A percentile compares a stretch with the other conserved stretches of the same genome.
Conservation (phyloP, 495 filamentous ascomycete species). For the Cetradonia linearis region DNA sequence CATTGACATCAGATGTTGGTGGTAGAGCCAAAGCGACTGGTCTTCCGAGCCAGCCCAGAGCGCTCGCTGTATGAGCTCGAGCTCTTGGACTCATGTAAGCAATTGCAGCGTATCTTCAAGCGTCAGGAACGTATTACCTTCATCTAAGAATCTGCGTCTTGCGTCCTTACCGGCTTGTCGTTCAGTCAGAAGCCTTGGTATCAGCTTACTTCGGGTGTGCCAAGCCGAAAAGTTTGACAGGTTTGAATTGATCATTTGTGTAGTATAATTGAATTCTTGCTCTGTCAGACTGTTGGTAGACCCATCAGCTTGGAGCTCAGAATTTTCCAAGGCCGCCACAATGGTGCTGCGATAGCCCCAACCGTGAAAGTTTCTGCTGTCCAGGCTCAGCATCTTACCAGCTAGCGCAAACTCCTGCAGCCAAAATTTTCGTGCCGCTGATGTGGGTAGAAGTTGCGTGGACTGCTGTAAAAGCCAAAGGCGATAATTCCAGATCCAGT, state of each 20-base stretch:
- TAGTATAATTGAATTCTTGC: conserved; percentile 80
- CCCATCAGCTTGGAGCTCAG: conserved; percentile 27
- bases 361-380: conserved; percentile 91
- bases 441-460: conserved; percentile 46
- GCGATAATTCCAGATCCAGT: conserved; percentile 99
- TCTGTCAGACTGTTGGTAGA: conserved; percentile 50
- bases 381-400: conserved; percentile 73
- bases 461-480: conserved; percentile 71
- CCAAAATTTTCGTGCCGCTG: conserved; percentile 59
- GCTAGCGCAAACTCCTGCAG: conserved; percentile 69
- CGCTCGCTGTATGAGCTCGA: conserved; percentile 61
- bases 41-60: conserved; percentile 81
- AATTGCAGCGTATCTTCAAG: not conserved
- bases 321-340: conserved; percentile 55
- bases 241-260: conserved; percentile 68
- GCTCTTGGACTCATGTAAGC: conserved; percentile 40
- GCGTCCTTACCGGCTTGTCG: conserved; percentile 49
- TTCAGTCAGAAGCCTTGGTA: conserved; percentile 63
- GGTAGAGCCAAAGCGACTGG: conserved; percentile 94
- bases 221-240: conserved; percentile 95
- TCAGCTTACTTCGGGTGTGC: conserved; percentile 80
- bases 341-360: conserved; percentile 86
- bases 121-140: conserved; percentile 44
- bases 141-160: conserved; percentile 59
- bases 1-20: conserved; percentile 65